Conservation (phyloP, 371 early-diverging fungal species). For the Mucor indicus region DNA sequence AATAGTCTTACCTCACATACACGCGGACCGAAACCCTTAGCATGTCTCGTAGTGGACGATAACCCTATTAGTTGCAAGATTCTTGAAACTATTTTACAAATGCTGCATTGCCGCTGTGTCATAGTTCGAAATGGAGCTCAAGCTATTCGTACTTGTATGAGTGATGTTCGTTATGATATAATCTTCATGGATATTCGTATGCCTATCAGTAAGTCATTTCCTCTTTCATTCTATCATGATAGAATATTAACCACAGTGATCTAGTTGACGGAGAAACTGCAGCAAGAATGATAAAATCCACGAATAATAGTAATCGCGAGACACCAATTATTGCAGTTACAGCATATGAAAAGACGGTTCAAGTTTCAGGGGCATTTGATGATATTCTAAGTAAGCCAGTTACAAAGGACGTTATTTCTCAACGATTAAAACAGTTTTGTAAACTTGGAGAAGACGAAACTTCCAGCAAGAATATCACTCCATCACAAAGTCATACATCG, state of each 20-base stretch:
- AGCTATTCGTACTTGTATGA: conserved; percentile 87
- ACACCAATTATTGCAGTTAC: conserved; percentile 78
- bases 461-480: background rate
- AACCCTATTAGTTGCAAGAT: conserved; percentile 89
- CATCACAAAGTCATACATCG: background rate
- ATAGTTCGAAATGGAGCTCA: conserved; percentile 90
- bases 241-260: too few species aligned
- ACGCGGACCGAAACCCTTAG: conserved; percentile 20
- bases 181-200: conserved; percentile 92
- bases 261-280: conserved; percentile 89
- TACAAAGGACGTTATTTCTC: conserved; percentile 56
- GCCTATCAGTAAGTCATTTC: conserved; percentile 75
- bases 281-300: conserved; percentile 92
- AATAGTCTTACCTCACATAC: background rate
- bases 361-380: conserved; percentile 65
- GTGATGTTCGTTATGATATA: conserved; percentile 83
- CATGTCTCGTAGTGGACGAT: conserved; percentile 83
- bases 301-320: conserved; percentile 70
- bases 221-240: background rate
- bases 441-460: background rate
- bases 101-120: conserved; percentile 74
- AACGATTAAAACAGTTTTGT: conserved; percentile 51
- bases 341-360: conserved; percentile 64
- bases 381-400: conserved; percentile 74
- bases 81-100: conserved; percentile 78